A percentile compares a stretch with the other conserved stretches of the same genome.
Conservation (phyloP, 805 yeast genomes). For the Brettanomyces nanus region DNA sequence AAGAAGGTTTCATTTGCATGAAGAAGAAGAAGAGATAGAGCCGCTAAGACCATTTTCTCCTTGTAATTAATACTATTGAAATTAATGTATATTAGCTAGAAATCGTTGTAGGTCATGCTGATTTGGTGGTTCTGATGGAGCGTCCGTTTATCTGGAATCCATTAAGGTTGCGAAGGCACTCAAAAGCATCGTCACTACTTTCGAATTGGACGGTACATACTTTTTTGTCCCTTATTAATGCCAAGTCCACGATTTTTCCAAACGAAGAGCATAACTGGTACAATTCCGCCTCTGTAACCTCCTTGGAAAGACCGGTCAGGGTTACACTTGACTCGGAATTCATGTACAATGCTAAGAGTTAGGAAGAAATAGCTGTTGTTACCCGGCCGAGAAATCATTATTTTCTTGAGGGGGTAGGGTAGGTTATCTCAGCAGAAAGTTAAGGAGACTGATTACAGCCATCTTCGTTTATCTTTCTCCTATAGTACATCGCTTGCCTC, state of each 20-base stretch:
- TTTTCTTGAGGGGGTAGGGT: too few species aligned
- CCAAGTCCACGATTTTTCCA: slow-evolving; percentile 10
- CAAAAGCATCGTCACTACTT: slow-evolving; percentile 13
- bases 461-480: too few species aligned
- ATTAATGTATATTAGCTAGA: slow-evolving; percentile 1
- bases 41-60: neutral
- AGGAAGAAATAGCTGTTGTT: too few species aligned
- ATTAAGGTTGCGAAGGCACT: slow-evolving; percentile 15
- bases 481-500: too few species aligned
- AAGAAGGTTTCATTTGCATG: slow-evolving; percentile 45
- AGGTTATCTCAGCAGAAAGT: too few species aligned
- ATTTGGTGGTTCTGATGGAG: slow-evolving; percentile 3
- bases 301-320: too few species aligned
- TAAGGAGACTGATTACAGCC: too few species aligned
- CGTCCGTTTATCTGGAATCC: slow-evolving; percentile 14
- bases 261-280: slow-evolving; percentile 13
- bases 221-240: slow-evolving; percentile 4
- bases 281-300: too few species aligned
- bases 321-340: too few species aligned
- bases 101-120: neutral
- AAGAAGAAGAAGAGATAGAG: slow-evolving; percentile 3
- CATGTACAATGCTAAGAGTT: too few species aligned
- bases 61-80: neutral
- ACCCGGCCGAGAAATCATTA: too few species aligned
- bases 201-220: neutral